These are phyloP conservation scores for Penicillium sp. DNA, from an alignment of 2,329 filamentous ascomycete genomes.

Conservation along the genomic window DNA sequence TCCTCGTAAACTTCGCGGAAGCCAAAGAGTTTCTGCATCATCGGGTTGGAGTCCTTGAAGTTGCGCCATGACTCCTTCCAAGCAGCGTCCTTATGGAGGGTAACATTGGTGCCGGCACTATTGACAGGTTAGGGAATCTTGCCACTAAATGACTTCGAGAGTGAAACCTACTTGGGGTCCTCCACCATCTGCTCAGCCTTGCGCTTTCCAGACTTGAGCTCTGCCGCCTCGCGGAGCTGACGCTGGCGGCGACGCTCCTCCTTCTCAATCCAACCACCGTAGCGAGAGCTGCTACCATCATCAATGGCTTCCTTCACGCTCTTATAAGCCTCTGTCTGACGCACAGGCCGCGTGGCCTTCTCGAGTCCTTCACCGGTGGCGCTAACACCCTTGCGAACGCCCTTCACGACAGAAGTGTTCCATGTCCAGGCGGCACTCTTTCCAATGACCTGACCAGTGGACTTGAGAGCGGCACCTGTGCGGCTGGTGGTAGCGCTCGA, in stretches of 20 bases:
- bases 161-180: slow-evolving; percentile 73
- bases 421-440: slow-evolving; percentile 95
- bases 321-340: slow-evolving; percentile 92
- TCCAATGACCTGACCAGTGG: slow-evolving; percentile 80
- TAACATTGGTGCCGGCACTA: slow-evolving; percentile 91
- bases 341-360: slow-evolving; percentile 89
- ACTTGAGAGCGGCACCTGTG: slow-evolving; percentile 76
- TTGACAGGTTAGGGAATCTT: slow-evolving; percentile 24
- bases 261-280: slow-evolving; percentile 95
- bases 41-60: slow-evolving; percentile 83
- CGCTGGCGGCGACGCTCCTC: slow-evolving; percentile 82
- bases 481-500: slow-evolving; percentile 78
- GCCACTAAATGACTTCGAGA: slow-evolving; percentile 12
- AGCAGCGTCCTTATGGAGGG: slow-evolving; percentile 90
- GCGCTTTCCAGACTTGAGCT: slow-evolving; percentile 51
- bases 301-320: slow-evolving; percentile 94
- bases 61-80: slow-evolving; percentile 99
- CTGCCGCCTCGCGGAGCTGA: slow-evolving; percentile 67
- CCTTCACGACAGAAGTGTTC: slow-evolving; percentile 92
- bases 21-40: slow-evolving; percentile 84
- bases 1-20: slow-evolving; percentile 89
- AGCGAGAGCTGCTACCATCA: slow-evolving; percentile 91
- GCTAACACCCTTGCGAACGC: slow-evolving; percentile 79
- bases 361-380: slow-evolving; percentile 84
- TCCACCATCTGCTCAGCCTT: slow-evolving; percentile 67